phyloP scores from a whole-genome alignment of 129 eudicot species.

The Smallanthus sonchifolius region DNA sequence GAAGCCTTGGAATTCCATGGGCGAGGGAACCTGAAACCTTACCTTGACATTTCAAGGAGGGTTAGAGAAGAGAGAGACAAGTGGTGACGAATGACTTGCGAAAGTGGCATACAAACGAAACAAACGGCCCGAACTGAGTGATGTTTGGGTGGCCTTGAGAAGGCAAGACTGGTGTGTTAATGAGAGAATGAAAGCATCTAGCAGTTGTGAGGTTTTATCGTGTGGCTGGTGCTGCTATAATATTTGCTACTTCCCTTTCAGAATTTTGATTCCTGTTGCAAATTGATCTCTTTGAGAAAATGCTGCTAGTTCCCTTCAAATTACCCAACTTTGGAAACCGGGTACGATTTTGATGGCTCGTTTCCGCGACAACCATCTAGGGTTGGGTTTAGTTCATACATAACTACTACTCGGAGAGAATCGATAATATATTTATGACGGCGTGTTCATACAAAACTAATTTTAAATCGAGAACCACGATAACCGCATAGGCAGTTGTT shows the following conservation, averaged over 20 bases:
- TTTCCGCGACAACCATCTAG: too few species aligned
- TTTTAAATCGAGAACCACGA: too few species aligned
- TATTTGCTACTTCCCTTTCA: too few species aligned
- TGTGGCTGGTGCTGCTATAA: too few species aligned
- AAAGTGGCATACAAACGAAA: background rate
- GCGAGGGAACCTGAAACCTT: conserved; percentile 12
- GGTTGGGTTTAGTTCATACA: background rate
- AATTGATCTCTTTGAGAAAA: too few species aligned
- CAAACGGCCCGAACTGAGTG: background rate
- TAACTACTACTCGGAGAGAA: background rate
- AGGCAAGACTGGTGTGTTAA: background rate
- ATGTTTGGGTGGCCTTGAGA: background rate
- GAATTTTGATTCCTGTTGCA: too few species aligned
- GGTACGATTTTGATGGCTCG: too few species aligned
- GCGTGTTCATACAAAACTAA: too few species aligned
- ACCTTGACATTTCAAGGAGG: conserved; percentile 19
- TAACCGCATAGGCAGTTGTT: too few species aligned
- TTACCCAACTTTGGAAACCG: background rate
- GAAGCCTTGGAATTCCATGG: conserved; percentile 24
- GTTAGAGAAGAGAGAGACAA: conserved; percentile 14
- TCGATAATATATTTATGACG: background rate
- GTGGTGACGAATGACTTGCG: conserved; percentile 6
- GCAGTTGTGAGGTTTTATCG: too few species aligned
- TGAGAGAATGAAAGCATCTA: background rate
- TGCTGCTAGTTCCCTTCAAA: background rate